A percentile compares a stretch with the other conserved stretches of the same genome.
Conservation (phyloP, 129 eudicot genomes). For the Scalesia atractyloides region DNA sequence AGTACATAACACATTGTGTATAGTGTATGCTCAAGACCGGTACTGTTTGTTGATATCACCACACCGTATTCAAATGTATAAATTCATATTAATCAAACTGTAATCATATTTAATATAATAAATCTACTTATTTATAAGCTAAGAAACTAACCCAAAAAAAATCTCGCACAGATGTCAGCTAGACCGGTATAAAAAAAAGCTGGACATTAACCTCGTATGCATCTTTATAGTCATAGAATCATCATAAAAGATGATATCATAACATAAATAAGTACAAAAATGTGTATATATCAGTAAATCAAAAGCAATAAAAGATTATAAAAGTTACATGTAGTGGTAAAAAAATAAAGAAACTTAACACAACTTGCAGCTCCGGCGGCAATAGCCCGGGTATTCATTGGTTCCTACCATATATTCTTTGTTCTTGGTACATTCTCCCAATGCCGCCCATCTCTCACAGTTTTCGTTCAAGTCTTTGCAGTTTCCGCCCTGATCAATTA, state of each 20-base stretch:
- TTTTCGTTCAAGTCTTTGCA: constrained; percentile 60
- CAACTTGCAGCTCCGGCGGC: constrained; percentile 76
- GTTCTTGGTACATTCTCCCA: constrained; percentile 85
- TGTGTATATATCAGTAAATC: constrained; percentile 18
- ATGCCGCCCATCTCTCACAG: constrained; percentile 87
- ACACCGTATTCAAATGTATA: too few relatives aligned
- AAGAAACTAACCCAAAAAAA: too few relatives aligned
- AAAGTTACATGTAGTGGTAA: constrained; percentile 25
- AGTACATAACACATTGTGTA: too few relatives aligned
- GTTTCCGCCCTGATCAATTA: constrained; percentile 44
- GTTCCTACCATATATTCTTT: constrained; percentile 82
- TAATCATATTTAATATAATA: too few relatives aligned
- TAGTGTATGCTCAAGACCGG: too few relatives aligned
- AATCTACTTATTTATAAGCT: too few relatives aligned
- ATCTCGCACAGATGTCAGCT: too few relatives aligned
- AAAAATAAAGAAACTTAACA: constrained; percentile 39
- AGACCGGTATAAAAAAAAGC: too few relatives aligned
- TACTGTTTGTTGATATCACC: too few relatives aligned
- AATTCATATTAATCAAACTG: too few relatives aligned
- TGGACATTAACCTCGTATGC: not conserved
- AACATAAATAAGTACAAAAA: constrained; percentile 5
- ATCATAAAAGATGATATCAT: not conserved
- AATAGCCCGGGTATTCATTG: constrained; percentile 70
- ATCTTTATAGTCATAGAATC: constrained; percentile 9
- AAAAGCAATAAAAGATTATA: not conserved